phyloP scores from a whole-genome alignment of 2,329 filamentous ascomycete species.

The Ophiosphaerella korrae region DNA sequence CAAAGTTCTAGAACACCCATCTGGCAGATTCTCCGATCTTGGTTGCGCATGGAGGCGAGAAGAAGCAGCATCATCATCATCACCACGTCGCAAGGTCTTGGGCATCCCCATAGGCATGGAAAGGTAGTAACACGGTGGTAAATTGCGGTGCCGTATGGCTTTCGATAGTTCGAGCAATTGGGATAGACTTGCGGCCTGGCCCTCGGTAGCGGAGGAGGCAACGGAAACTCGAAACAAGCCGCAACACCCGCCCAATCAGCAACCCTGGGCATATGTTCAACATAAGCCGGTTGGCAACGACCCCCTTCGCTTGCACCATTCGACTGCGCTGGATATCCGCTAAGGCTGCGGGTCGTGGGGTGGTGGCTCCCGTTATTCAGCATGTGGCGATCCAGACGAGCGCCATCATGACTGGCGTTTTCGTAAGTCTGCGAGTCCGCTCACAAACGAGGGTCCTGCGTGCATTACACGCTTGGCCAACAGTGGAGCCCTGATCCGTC shows the following conservation, averaged over 20 bases:
- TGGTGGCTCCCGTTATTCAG: conserved; percentile 3
- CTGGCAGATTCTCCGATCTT: neutral
- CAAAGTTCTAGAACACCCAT: neutral
- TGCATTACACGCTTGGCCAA: conserved; percentile 1
- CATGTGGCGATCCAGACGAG: conserved; percentile 16
- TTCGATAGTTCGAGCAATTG: conserved; percentile 7
- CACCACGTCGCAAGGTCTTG: no score
- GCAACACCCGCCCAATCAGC: conserved; percentile 3
- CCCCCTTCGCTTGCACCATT: conserved; percentile 1
- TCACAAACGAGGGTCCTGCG: conserved; percentile 7
- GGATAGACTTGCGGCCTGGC: neutral
- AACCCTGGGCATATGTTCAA: conserved; percentile 4
- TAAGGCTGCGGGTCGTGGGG: conserved; percentile 6
- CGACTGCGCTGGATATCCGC: conserved; percentile 3
- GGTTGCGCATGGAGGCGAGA: neutral
- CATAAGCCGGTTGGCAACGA: conserved; percentile 3
- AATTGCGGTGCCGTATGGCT: conserved; percentile 3
- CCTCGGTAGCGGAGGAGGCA: conserved; percentile 1
- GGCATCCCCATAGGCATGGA: no score
- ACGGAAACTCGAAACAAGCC: conserved; percentile 3
- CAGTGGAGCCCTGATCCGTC: neutral
- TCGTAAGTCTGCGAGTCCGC: conserved; percentile 3
- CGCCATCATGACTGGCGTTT: conserved; percentile 13
- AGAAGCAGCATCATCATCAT: no score
- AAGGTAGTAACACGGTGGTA: no score